phyloP scores from a whole-genome alignment of 768 basidiomycete species.

The Lactifluus pinguis region DNA sequence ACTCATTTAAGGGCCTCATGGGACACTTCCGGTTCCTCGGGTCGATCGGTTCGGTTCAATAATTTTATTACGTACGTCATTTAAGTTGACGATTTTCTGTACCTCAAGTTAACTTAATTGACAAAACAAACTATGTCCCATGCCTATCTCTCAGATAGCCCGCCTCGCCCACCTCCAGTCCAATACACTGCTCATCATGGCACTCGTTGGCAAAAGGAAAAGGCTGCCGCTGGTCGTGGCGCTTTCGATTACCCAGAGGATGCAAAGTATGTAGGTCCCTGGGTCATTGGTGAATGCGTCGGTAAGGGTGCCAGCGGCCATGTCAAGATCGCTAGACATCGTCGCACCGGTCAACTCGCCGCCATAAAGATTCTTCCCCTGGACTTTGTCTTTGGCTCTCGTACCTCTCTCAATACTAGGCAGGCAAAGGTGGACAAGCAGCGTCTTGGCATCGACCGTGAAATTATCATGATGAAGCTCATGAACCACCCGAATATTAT shows the following conservation, averaged over 20 bases:
- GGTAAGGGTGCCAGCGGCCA: constrained; percentile 92
- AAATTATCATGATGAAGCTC: constrained; percentile 99
- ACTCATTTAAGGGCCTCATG: neutral
- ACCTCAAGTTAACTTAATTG: no score
- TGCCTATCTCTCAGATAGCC: constrained; percentile 33
- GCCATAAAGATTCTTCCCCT: constrained; percentile 94
- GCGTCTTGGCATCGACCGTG: constrained; percentile 80
- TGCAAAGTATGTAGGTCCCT: constrained; percentile 81
- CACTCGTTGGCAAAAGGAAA: constrained; percentile 84
- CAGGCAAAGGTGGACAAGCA: constrained; percentile 72
- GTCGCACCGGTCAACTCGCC: constrained; percentile 79
- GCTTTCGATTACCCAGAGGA: constrained; percentile 80
- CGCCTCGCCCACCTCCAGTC: constrained; percentile 64
- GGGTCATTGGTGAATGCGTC: constrained; percentile 89
- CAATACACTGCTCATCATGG: constrained; percentile 61
- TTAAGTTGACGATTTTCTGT: no score
- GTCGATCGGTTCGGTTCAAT: no score
- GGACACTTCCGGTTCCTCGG: no score
- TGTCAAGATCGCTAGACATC: constrained; percentile 88
- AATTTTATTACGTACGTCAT: no score
- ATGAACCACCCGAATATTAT: constrained; percentile 98
- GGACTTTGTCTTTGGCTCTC: constrained; percentile 64
- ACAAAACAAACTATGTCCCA: constrained; percentile 21
- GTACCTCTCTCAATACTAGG: constrained; percentile 55
- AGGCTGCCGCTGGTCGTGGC: constrained; percentile 62